phyloP scores from a whole-genome alignment of 2,329 filamentous ascomycete genomes.

The Arthrobotrys sphaeroides region DNA sequence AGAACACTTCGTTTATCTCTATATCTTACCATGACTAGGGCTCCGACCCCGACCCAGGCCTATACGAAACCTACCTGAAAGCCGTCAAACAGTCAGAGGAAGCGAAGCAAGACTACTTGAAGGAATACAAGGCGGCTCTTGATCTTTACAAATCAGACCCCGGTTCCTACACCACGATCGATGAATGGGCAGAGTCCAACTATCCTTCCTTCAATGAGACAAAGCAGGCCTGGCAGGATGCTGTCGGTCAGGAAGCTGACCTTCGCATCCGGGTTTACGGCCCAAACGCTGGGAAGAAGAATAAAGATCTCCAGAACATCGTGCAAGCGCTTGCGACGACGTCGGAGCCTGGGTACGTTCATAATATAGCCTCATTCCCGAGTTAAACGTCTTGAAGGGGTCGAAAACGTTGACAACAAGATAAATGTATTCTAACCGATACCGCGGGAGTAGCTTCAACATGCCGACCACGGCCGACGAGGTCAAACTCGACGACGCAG shows the following conservation, averaged over 20 bases:
- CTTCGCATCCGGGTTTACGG: conserved; percentile 6
- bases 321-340: neutral
- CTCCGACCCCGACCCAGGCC: neutral
- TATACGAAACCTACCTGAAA: conserved; percentile 2
- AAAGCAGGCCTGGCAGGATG: conserved; percentile 3
- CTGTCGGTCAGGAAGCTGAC: neutral
- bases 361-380: neutral
- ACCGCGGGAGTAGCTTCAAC: conserved; percentile 3
- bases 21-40: neutral
- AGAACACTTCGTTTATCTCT: neutral
- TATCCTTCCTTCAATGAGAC: conserved; percentile 3
- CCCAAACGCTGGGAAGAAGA: neutral
- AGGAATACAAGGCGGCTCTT: neutral
- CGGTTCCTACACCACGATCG: neutral
- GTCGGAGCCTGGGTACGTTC: conserved; percentile 3
- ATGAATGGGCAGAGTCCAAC: conserved; percentile 15
- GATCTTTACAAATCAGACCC: neutral
- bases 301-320: neutral
- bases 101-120: neutral
- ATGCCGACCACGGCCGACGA: conserved; percentile 8
- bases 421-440: too few relatives aligned
- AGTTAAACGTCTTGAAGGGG: neutral
- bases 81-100: neutral
- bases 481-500: neutral
- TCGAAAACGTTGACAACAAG: too few relatives aligned